phyloP scores from a whole-genome alignment of 495 filamentous ascomycete species.

The Cenococcum geophilum region DNA sequence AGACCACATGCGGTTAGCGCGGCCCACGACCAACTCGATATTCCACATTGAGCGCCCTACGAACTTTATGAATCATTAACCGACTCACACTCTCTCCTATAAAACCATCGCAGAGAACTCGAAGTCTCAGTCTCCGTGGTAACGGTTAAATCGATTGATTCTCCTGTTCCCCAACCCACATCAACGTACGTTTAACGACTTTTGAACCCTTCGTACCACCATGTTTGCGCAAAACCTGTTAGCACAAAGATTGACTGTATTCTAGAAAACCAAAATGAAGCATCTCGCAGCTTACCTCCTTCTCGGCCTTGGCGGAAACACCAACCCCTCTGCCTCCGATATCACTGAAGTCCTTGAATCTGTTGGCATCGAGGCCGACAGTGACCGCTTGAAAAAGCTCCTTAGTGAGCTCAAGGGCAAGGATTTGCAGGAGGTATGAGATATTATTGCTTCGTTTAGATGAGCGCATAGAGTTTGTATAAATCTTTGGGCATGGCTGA shows the following conservation, averaged over 20 bases:
- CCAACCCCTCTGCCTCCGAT: slow-evolving; percentile 76
- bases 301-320: slow-evolving; percentile 87
- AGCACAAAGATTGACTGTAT: not conserved
- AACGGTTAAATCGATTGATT: slow-evolving; percentile 94
- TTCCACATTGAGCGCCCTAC: slow-evolving; percentile 1
- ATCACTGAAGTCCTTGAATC: slow-evolving; percentile 87
- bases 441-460: not conserved
- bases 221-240: not conserved
- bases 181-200: not conserved
- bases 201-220: not conserved
- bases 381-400: slow-evolving; percentile 59
- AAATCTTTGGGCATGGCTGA: slow-evolving; percentile 5
- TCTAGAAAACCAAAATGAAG: slow-evolving; percentile 68
- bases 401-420: slow-evolving; percentile 93
- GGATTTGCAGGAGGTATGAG: slow-evolving; percentile 82
- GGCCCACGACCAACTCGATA: not conserved
- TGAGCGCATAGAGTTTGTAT: not conserved
- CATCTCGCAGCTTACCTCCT: slow-evolving; percentile 96
- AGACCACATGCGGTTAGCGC: not conserved
- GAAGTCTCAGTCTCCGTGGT: slow-evolving; percentile 82
- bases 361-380: slow-evolving; percentile 92
- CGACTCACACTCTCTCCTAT: slow-evolving; percentile 25
- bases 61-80: too few relatives aligned
- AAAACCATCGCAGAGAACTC: slow-evolving; percentile 48
- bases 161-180: slow-evolving; percentile 60